Percentiles rank a stretch among this genome's conserved stretches.
These are phyloP conservation scores for Diplosphaera chodatii DNA, from an alignment of 139 green algal genomes.

Conservation along the genomic window DNA sequence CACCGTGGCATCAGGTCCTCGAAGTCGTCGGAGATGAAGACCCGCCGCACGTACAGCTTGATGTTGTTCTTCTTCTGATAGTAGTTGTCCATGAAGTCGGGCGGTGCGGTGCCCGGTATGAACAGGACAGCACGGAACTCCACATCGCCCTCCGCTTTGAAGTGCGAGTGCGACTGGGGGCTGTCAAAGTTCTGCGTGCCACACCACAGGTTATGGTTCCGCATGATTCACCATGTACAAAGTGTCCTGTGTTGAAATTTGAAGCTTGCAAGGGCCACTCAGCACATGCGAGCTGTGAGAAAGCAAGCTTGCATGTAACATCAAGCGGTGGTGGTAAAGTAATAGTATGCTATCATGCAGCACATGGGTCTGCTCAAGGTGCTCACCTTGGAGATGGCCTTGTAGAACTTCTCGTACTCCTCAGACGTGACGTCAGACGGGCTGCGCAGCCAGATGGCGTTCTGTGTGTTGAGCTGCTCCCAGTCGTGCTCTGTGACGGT, in stretches of 20 bases:
- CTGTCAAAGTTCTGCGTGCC: slow-evolving; percentile 47
- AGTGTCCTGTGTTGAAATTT: no score
- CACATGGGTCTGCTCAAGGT: no score
- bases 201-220: neutral
- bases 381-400: slow-evolving; percentile 83
- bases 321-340: no score
- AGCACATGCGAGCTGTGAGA: no score
- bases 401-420: slow-evolving; percentile 98
- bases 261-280: no score
- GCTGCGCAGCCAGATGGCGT: slow-evolving; percentile 93
- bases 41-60: slow-evolving; percentile 98
- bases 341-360: no score
- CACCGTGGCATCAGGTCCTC: slow-evolving; percentile 89
- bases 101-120: slow-evolving; percentile 66
- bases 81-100: slow-evolving; percentile 90
- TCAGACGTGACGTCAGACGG: slow-evolving; percentile 80
- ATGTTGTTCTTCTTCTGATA: slow-evolving; percentile 76
- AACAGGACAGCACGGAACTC: slow-evolving; percentile 97
- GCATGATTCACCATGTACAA: no score
- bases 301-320: no score
- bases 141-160: slow-evolving; percentile 96
- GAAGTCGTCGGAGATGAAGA: slow-evolving; percentile 99
- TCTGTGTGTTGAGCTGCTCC: slow-evolving; percentile 92
- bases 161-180: slow-evolving; percentile 82
- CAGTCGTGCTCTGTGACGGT: slow-evolving; percentile 69